Evolutionary conservation across 2,329 filamentous ascomycete species (phyloP).

Genomic region (Botrytis tulipae): DNA sequence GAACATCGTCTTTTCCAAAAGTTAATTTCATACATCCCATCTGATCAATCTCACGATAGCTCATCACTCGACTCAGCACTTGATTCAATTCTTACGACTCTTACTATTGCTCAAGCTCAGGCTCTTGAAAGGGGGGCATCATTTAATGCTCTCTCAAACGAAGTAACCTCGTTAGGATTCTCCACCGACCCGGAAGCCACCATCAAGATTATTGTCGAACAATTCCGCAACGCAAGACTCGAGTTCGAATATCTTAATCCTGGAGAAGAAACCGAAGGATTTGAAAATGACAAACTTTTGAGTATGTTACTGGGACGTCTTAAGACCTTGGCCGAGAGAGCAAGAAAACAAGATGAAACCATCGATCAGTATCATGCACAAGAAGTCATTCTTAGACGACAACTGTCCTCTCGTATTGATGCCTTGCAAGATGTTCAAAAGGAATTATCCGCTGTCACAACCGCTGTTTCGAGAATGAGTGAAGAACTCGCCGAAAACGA

Average conservation of each 20-base stretch:
- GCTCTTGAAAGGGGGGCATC: conserved; percentile 44
- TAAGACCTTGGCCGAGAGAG: conserved; percentile 48
- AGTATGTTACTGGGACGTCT: conserved; percentile 53
- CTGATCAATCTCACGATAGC: conserved; percentile 30
- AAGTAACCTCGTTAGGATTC: conserved; percentile 53
- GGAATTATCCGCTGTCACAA: conserved; percentile 40
- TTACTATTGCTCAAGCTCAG: conserved; percentile 37
- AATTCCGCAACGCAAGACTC: conserved; percentile 56
- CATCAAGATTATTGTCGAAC: conserved; percentile 46
- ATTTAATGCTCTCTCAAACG: conserved; percentile 47
- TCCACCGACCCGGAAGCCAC: conserved; percentile 42
- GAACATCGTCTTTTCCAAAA: conserved; percentile 34
- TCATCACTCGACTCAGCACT: conserved; percentile 36
- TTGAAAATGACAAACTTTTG: conserved; percentile 50
- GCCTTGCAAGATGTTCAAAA: conserved; percentile 50
- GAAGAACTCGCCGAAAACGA: conserved; percentile 40
- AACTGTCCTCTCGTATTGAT: conserved; percentile 53
- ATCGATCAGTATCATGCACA: conserved; percentile 61
- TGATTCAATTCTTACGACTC: conserved; percentile 36
- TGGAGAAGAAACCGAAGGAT: conserved; percentile 54
- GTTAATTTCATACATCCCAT: conserved; percentile 33
- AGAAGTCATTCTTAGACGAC: conserved; percentile 55
- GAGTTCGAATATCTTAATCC: conserved; percentile 63
- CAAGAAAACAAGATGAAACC: conserved; percentile 49
- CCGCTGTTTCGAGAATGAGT: conserved; percentile 24